A percentile compares a stretch with the other conserved stretches of the same genome.
Conservation (phyloP, 2,329 filamentous ascomycete genomes). For the Lecanicillium sp. region DNA sequence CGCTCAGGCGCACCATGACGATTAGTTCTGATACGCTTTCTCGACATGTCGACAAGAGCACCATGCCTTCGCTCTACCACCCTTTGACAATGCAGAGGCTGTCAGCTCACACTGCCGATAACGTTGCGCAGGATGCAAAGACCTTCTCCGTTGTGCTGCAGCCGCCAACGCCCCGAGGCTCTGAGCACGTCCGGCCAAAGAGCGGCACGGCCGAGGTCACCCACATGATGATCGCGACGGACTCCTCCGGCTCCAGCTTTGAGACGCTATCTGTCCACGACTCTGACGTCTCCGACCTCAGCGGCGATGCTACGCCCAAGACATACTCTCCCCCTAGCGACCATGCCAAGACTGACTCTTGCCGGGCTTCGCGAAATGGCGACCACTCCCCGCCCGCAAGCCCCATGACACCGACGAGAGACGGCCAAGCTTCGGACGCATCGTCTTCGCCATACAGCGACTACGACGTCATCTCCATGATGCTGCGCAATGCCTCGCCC, state of each 20-base stretch:
- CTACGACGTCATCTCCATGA: constrained; percentile 23
- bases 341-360: not conserved
- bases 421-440: constrained; percentile 4
- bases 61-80: constrained; percentile 7
- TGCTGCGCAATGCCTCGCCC: constrained; percentile 16
- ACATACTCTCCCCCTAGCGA: not conserved
- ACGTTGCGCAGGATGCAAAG: constrained; percentile 1
- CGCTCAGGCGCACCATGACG: constrained; percentile 7
- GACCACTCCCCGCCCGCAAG: constrained; percentile 8
- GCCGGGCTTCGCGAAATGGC: no score
- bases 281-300: constrained; percentile 8
- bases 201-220: not conserved
- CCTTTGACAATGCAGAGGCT: not conserved
- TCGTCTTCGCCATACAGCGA: constrained; percentile 25
- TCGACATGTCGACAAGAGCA: constrained; percentile 1
- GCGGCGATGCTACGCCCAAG: constrained; percentile 9
- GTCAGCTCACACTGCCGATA: no score
- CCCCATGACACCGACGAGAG: constrained; percentile 4
- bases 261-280: constrained; percentile 17
- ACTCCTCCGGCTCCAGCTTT: constrained; percentile 17
- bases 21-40: constrained; percentile 3
- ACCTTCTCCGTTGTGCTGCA: constrained; percentile 6
- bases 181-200: constrained; percentile 13
- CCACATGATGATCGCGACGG: not conserved
- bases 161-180: constrained; percentile 7